phyloP scores from a whole-genome alignment of 148 eudicot genomes.

The Persicaria tinctoria region DNA sequence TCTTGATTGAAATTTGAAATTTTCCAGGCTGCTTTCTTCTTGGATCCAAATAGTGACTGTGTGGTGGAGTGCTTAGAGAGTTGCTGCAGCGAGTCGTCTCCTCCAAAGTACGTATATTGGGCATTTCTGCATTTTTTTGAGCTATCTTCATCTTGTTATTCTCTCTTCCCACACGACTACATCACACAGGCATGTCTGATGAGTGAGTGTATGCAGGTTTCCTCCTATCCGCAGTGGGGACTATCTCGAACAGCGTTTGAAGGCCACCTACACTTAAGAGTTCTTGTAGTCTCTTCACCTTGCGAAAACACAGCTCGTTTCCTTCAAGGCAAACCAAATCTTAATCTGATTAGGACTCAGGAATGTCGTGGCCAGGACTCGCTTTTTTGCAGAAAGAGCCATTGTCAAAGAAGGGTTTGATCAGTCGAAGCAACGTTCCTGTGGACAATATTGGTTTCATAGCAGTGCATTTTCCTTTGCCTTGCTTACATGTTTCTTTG shows the following conservation, averaged over 20 bases:
- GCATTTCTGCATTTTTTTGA: background rate
- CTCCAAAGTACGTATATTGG: slow-evolving; percentile 46
- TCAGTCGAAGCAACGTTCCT: too few species aligned
- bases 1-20: background rate
- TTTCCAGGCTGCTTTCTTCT: slow-evolving; percentile 61
- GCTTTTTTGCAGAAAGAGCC: background rate
- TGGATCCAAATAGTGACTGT: slow-evolving; percentile 42
- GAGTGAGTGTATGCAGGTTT: slow-evolving; percentile 29
- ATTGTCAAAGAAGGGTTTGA: background rate
- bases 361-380: background rate
- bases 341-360: too few species aligned
- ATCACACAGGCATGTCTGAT: background rate
- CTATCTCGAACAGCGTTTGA: slow-evolving; percentile 44
- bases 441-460: too few species aligned
- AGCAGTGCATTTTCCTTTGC: too few species aligned
- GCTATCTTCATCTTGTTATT: background rate
- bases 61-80: slow-evolving; percentile 64
- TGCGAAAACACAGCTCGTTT: background rate
- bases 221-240: slow-evolving; percentile 58
- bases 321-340: background rate
- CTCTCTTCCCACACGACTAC: background rate
- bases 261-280: slow-evolving; percentile 24
- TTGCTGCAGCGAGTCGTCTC: slow-evolving; percentile 54
- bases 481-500: too few species aligned
- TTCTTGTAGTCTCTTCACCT: background rate